Evolutionary conservation across 495 filamentous ascomycete genomes (phyloP), one percentile per base, ranked within the genome.

Genomic region (Bombardia bombarda): DNA sequence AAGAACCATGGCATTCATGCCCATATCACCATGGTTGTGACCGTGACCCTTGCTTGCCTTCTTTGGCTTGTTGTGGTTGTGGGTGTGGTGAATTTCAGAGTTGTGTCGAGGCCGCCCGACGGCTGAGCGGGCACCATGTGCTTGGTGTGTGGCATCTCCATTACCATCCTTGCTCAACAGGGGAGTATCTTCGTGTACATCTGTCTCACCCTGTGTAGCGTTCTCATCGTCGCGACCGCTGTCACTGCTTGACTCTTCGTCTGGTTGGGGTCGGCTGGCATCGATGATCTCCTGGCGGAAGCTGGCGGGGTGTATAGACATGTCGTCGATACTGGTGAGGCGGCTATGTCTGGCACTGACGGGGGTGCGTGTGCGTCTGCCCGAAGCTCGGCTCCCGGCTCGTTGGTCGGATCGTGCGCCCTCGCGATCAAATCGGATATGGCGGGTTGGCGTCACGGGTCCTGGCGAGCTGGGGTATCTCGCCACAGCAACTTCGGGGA

Each of bases 1-100:
- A 6, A 98, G 77, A 62, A 98, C 82, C 63, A 98, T 90, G 51
- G 90, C 92, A 21, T 87, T 86, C 92, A 98, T 97, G 65, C 95
- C 95, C 60, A 97, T 84, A 53, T 97, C 92, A 24, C 66, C 75
- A 56, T 96, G 90, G 14, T 67, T 80, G 63, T 93, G 87, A 20
- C 79, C 74, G 49, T 82, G 76, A 9, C 79, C 73, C 32, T 75
- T 74, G 46, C 81, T 74, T 31, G 72, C 63, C 2, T 81, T 73
- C 51, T 80, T 82, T 0, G 88, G 84, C 39, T 89, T 78, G 42
- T 75, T 82, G 60, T 98, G 92, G 49, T 89, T 84, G 65, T 98
- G 92, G 14, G 67, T 59, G 16, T 63, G 52, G 53, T 87, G 85
- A 19, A 67, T 53, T 4, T 56, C 62, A 9, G 68, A 71, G 28